A percentile compares a stretch with the other conserved stretches of the same genome.
These are phyloP conservation scores for Salix viminalis DNA, from an alignment of 345 rosid species.

Conservation along the genomic window DNA sequence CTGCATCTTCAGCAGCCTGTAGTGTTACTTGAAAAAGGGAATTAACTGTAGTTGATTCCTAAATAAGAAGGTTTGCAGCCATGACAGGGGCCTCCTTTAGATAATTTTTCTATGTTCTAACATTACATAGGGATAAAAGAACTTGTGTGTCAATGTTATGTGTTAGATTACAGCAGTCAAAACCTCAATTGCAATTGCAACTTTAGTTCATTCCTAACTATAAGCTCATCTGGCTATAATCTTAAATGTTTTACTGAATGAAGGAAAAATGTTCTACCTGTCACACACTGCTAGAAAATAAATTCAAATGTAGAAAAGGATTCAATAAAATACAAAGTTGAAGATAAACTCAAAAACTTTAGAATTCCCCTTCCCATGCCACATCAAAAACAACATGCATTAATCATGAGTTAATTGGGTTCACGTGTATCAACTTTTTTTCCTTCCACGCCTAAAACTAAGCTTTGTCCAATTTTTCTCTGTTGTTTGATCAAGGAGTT, in stretches of 20 bases:
- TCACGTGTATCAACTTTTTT: background rate
- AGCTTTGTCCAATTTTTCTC: background rate
- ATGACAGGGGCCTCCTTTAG: background rate
- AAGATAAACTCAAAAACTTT: background rate
- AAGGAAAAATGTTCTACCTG: background rate
- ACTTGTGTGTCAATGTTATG: background rate
- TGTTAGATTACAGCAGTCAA: background rate
- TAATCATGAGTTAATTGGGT: background rate
- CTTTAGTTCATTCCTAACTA: background rate
- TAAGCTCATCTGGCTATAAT: background rate
- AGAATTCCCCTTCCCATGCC: background rate
- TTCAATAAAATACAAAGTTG: too few relatives aligned
- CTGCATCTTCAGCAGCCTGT: too few relatives aligned
- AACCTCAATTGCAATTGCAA: background rate
- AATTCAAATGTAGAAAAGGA: background rate
- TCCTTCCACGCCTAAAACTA: background rate
- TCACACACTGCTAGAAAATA: background rate
- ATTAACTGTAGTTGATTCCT: background rate
- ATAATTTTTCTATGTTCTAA: background rate
- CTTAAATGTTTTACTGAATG: background rate
- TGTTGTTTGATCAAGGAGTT: background rate
- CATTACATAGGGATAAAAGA: background rate
- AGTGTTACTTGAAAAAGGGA: too few relatives aligned
- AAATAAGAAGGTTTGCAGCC: background rate
- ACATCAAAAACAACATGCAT: background rate